Conservation (phyloP, 176 grass and related monocot genomes). For the Dendrocalamus sinicus region DNA sequence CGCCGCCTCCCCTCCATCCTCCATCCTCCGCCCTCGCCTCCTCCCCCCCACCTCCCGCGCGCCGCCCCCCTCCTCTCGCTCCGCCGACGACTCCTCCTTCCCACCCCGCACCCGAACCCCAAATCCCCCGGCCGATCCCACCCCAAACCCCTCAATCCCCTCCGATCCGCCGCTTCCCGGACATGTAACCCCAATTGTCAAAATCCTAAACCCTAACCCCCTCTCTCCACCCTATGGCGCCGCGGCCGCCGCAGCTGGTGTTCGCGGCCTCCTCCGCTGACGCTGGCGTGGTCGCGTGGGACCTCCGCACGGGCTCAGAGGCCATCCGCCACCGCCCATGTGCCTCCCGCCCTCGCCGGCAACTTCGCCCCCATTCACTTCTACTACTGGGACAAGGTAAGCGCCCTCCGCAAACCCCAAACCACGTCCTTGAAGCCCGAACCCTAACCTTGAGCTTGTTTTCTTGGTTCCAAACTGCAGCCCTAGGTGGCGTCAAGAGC, state of each 20-base stretch:
- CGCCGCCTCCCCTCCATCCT: too few species aligned
- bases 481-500: constrained; percentile 77
- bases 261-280: constrained; percentile 65
- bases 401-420: neutral
- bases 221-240: constrained; percentile 27
- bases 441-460: neutral
- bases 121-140: too few species aligned
- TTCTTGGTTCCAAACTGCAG: constrained; percentile 49
- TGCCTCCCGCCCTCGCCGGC: constrained; percentile 57
- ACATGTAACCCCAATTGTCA: too few species aligned
- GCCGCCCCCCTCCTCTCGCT: too few species aligned
- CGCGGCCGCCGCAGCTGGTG: constrained; percentile 48
- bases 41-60: too few species aligned
- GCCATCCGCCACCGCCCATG: constrained; percentile 59
- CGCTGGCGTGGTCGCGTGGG: constrained; percentile 66
- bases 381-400: constrained; percentile 86
- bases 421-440: neutral
- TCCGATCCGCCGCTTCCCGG: too few species aligned
- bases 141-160: too few species aligned
- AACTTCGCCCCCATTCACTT: constrained; percentile 64
- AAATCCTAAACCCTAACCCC: neutral
- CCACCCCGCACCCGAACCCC: too few species aligned
- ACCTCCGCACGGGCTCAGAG: constrained; percentile 59
- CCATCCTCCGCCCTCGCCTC: too few species aligned
- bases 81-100: too few species aligned